Evolutionary conservation across 805 yeast species (phyloP).

Genomic region (Lipomyces anomalus): DNA sequence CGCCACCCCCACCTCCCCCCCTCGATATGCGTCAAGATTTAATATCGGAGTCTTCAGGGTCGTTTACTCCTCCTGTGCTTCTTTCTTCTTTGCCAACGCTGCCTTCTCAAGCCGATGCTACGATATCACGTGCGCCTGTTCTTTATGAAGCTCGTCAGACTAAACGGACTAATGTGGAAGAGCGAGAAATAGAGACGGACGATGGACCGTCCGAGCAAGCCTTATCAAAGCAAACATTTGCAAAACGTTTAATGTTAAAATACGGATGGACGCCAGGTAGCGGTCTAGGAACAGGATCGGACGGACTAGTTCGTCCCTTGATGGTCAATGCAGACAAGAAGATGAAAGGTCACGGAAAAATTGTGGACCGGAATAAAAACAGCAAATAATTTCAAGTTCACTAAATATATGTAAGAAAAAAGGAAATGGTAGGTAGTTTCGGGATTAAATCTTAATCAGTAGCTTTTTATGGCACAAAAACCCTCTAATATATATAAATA

Average conservation of each 20-base stretch:
- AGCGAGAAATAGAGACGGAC: neutral
- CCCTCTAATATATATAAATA: too few relatives aligned
- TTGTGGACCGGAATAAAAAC: constrained; percentile 27
- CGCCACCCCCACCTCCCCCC: neutral
- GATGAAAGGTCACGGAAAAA: constrained; percentile 20
- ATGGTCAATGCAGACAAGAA: constrained; percentile 20
- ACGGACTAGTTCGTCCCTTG: constrained; percentile 20
- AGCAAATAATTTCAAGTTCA: neutral
- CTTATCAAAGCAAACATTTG: constrained; percentile 11
- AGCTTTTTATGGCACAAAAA: too few relatives aligned
- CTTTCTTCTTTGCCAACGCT: too few relatives aligned
- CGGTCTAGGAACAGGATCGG: constrained; percentile 18
- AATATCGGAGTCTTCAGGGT: too few relatives aligned
- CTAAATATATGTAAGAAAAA: too few relatives aligned
- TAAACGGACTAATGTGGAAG: neutral
- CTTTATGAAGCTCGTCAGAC: neutral
- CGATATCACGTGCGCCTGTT: constrained; percentile 7
- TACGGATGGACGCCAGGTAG: constrained; percentile 26
- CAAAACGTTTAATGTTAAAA: constrained; percentile 16
- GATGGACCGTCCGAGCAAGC: neutral
- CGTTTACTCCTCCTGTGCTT: too few relatives aligned
- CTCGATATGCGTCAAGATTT: neutral
- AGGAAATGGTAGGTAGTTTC: too few relatives aligned
- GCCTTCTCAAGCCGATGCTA: neutral
- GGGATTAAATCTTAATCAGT: too few relatives aligned